Conservation (phyloP, 2,329 filamentous ascomycete species). For the Fusarium praegraminearum region DNA sequence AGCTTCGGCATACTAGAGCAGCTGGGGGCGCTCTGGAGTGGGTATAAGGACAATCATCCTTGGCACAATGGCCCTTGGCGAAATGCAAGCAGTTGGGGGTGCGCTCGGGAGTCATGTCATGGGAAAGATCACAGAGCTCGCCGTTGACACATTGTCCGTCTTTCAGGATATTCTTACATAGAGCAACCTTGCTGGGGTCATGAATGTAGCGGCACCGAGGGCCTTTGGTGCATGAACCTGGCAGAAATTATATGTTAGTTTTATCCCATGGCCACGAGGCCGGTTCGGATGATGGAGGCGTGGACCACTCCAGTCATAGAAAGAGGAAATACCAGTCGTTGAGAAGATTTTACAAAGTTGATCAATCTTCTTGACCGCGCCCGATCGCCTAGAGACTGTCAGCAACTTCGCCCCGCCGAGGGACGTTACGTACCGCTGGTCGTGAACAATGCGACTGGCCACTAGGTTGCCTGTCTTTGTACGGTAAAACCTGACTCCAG, state of each 20-base stretch:
- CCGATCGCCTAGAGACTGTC: conserved; percentile 60
- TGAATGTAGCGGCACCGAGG: conserved; percentile 84
- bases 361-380: conserved; percentile 73
- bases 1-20: conserved; percentile 84
- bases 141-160: conserved; percentile 83
- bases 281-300: conserved; percentile 37
- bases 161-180: conserved; percentile 88
- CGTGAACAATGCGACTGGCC: conserved; percentile 78
- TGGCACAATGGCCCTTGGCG: conserved; percentile 89
- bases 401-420: conserved; percentile 51
- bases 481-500: conserved; percentile 84
- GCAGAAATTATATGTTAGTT: conserved; percentile 57
- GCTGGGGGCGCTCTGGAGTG: conserved; percentile 82
- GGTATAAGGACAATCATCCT: conserved; percentile 85
- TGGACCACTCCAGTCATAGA: conserved; percentile 47
- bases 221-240: conserved; percentile 89
- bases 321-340: conserved; percentile 73
- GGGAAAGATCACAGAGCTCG: conserved; percentile 88
- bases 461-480: conserved; percentile 91
- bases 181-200: conserved; percentile 86
- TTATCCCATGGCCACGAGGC: conserved; percentile 56
- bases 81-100: conserved; percentile 91
- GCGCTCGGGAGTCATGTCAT: conserved; percentile 85
- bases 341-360: conserved; percentile 80
- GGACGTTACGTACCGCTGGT: conserved; percentile 74